Evolutionary conservation across 331 rosid species (phyloP).

Genomic region (Ulmus americana): DNA sequence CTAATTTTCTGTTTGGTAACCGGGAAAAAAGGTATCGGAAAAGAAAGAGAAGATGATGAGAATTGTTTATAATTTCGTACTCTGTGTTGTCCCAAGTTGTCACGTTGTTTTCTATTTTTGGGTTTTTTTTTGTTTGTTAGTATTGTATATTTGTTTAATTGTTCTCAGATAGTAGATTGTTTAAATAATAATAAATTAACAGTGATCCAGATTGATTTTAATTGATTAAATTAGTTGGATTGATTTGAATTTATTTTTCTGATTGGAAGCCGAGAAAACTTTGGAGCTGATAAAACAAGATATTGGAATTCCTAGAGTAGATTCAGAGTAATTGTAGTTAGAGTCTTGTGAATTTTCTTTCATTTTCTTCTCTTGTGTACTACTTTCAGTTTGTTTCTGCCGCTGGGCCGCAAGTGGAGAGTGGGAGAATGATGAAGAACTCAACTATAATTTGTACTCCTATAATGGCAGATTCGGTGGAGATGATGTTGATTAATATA

Average conservation of each 20-base stretch:
- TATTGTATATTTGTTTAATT: neutral
- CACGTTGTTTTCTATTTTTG: neutral
- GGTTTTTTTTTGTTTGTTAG: neutral
- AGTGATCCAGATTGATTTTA: neutral
- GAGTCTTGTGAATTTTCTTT: slow-evolving; percentile 3
- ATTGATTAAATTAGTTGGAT: neutral
- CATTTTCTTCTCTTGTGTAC: neutral
- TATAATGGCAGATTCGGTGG: slow-evolving; percentile 50
- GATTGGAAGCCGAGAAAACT: slow-evolving; percentile 10
- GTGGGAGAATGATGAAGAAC: slow-evolving; percentile 32
- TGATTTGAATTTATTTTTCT: neutral
- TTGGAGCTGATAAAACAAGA: neutral
- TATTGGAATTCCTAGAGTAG: neutral
- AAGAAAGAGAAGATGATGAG: too few species aligned
- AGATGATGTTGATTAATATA: slow-evolving; percentile 42
- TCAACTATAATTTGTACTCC: slow-evolving; percentile 66
- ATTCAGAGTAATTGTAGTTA: neutral
- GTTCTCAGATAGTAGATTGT: neutral
- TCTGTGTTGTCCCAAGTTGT: neutral
- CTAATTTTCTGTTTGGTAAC: slow-evolving; percentile 4
- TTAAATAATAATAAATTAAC: neutral
- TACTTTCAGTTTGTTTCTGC: slow-evolving; percentile 36
- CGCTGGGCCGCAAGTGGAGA: slow-evolving; percentile 21
- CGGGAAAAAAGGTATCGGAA: neutral
- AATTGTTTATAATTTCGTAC: neutral